Evolutionary conservation across 2,329 filamentous ascomycete species (phyloP).

Genomic region (Aspergillus sp.): DNA sequence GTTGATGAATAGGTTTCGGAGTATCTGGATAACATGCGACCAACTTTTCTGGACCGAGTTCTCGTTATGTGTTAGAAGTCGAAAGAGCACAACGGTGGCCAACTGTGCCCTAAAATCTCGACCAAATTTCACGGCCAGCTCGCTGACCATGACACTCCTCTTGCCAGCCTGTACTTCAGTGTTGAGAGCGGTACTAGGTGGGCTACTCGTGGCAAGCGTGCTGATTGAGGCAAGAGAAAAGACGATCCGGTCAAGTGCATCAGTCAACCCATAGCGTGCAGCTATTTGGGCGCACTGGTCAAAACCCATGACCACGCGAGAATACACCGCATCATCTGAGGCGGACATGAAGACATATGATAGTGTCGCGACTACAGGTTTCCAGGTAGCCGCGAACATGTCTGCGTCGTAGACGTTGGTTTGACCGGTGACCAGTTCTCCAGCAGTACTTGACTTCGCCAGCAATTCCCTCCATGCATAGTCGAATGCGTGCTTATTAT

Average conservation of each 20-base stretch:
- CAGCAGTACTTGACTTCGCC: slow-evolving; percentile 75
- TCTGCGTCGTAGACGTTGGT: slow-evolving; percentile 96
- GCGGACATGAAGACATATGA: slow-evolving; percentile 99
- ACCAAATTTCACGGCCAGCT: slow-evolving; percentile 93
- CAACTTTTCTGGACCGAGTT: slow-evolving; percentile 63
- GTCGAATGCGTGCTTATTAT: slow-evolving; percentile 94
- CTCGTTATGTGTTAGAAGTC: slow-evolving; percentile 85
- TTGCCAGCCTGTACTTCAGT: slow-evolving; percentile 92
- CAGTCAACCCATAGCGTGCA: slow-evolving; percentile 75
- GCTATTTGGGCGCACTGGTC: slow-evolving; percentile 95
- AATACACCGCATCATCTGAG: slow-evolving; percentile 93
- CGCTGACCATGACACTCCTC: slow-evolving; percentile 96
- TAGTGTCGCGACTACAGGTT: slow-evolving; percentile 86
- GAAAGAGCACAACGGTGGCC: slow-evolving; percentile 91
- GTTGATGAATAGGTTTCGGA: slow-evolving; percentile 94
- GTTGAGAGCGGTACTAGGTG: slow-evolving; percentile 83
- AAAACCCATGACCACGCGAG: slow-evolving; percentile 88
- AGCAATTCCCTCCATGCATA: slow-evolving; percentile 96
- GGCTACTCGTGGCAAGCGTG: slow-evolving; percentile 72
- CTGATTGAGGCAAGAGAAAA: slow-evolving; percentile 89
- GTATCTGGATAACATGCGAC: slow-evolving; percentile 77
- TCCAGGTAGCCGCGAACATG: slow-evolving; percentile 97
- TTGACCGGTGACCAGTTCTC: slow-evolving; percentile 73
- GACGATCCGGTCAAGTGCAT: slow-evolving; percentile 89
- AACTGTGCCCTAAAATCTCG: slow-evolving; percentile 91